phyloP scores from a whole-genome alignment of 129 eudicot genomes.

The Ambrosia artemisiifolia region DNA sequence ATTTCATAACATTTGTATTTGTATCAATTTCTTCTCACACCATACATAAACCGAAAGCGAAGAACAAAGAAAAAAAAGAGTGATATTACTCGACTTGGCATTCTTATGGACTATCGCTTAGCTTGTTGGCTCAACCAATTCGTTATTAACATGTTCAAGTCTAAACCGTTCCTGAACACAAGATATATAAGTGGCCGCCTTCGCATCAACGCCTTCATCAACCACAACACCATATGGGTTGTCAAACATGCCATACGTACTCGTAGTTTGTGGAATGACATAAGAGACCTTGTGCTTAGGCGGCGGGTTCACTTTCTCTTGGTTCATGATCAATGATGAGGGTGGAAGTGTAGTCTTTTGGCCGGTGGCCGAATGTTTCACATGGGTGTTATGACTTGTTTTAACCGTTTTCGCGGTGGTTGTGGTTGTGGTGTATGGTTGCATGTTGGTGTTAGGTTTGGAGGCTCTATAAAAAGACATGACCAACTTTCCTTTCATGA shows the following conservation, averaged over 20 bases:
- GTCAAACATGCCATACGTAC: conserved; percentile 38
- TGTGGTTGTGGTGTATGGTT: conserved; percentile 23
- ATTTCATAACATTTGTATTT: background rate
- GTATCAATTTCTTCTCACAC: conserved; percentile 11
- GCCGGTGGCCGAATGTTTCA: conserved; percentile 7
- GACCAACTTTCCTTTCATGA: conserved; percentile 49
- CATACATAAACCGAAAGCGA: conserved; percentile 3
- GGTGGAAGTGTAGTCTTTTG: conserved; percentile 23
- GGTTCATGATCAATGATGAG: conserved; percentile 49
- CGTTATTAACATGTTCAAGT: conserved; percentile 41
- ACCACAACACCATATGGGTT: conserved; percentile 46
- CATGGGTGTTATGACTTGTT: background rate
- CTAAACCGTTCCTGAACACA: conserved; percentile 68
- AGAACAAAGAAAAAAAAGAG: conserved; percentile 14
- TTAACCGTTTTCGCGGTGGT: conserved; percentile 22
- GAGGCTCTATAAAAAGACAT: conserved; percentile 42
- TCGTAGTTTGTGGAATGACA: conserved; percentile 25
- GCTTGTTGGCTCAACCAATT: conserved; percentile 28
- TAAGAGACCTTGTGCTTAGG: conserved; percentile 52
- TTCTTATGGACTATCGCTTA: background rate
- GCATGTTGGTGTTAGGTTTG: conserved; percentile 32
- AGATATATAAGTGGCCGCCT: conserved; percentile 68
- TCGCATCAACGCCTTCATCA: conserved; percentile 58
- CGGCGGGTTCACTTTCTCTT: conserved; percentile 44
- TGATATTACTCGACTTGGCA: background rate